phyloP scores from a whole-genome alignment of 306 rosid genomes.

The Arachis hypogaea region DNA sequence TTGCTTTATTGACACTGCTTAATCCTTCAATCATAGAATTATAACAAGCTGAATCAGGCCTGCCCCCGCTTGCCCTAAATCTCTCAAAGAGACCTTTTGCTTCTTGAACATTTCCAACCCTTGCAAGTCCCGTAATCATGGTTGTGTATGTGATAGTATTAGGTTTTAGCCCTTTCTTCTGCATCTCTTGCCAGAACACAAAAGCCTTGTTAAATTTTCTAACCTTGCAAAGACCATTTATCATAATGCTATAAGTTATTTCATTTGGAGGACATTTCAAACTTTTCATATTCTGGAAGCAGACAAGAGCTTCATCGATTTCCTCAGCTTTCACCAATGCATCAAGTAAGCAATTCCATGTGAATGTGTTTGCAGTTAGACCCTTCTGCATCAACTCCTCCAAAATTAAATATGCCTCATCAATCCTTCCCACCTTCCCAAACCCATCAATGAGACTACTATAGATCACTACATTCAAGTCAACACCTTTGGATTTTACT shows the following conservation, averaged over 20 bases:
- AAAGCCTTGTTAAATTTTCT: conserved; percentile 94
- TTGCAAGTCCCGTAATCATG: conserved; percentile 92
- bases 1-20: conserved; percentile 71
- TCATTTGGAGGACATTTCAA: conserved; percentile 77
- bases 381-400: conserved; percentile 94
- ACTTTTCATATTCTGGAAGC: conserved; percentile 83
- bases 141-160: conserved; percentile 76
- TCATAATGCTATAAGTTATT: conserved; percentile 84
- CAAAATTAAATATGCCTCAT: conserved; percentile 87
- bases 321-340: conserved; percentile 93
- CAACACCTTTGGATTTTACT: conserved; percentile 78
- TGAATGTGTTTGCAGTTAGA: conserved; percentile 72
- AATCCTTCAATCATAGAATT: conserved; percentile 90
- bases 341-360: conserved; percentile 93
- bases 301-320: conserved; percentile 85
- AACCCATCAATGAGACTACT: conserved; percentile 92
- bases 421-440: conserved; percentile 96
- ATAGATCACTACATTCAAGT: conserved; percentile 73
- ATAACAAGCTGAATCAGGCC: conserved; percentile 81
- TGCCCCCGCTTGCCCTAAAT: conserved; percentile 75
- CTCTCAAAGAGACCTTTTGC: conserved; percentile 75
- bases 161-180: conserved; percentile 81
- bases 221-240: conserved; percentile 85
- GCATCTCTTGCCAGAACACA: conserved; percentile 98
- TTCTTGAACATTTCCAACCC: conserved; percentile 79